These are phyloP conservation scores for Daldinia vernicosa DNA, from an alignment of 495 filamentous ascomycete species.

Conservation along the genomic window DNA sequence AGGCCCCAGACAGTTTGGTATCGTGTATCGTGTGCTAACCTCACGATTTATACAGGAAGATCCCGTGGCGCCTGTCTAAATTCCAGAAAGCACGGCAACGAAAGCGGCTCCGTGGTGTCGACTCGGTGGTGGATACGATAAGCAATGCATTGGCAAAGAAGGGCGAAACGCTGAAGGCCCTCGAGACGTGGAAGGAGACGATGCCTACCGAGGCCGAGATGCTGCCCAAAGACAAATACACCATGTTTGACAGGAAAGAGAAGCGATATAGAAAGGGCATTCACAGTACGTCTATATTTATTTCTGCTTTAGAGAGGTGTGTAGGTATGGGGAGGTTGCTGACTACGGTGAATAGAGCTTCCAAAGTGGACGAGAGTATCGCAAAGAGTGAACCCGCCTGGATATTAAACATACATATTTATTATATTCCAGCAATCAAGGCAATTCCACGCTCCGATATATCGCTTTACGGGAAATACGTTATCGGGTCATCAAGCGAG, in stretches of 20 bases:
- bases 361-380: slow-evolving; percentile 97
- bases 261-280: slow-evolving; percentile 95
- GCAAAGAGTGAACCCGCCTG: slow-evolving; percentile 91
- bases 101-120: slow-evolving; percentile 83
- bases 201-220: slow-evolving; percentile 98
- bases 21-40: slow-evolving; percentile 12
- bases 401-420: slow-evolving; percentile 68
- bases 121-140: slow-evolving; percentile 79
- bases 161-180: slow-evolving; percentile 71
- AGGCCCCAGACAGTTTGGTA: background rate
- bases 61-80: slow-evolving; percentile 91
- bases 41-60: slow-evolving; percentile 74
- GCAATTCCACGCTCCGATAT: background rate
- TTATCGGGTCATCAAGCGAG: background rate
- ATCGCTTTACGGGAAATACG: background rate
- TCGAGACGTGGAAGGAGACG: slow-evolving; percentile 89
- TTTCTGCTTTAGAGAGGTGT: slow-evolving; percentile 2
- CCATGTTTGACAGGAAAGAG: slow-evolving; percentile 94
- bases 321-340: slow-evolving; percentile 34
- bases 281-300: slow-evolving; percentile 75
- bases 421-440: background rate
- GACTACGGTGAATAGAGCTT: slow-evolving; percentile 65
- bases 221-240: slow-evolving; percentile 96
- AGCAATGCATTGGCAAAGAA: slow-evolving; percentile 77
- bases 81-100: slow-evolving; percentile 92